Evolutionary conservation across 1,284 basidiomycete genomes (phyloP), one percentile per base, ranked within the genome.

Genomic region (Termitomyces sp.): DNA sequence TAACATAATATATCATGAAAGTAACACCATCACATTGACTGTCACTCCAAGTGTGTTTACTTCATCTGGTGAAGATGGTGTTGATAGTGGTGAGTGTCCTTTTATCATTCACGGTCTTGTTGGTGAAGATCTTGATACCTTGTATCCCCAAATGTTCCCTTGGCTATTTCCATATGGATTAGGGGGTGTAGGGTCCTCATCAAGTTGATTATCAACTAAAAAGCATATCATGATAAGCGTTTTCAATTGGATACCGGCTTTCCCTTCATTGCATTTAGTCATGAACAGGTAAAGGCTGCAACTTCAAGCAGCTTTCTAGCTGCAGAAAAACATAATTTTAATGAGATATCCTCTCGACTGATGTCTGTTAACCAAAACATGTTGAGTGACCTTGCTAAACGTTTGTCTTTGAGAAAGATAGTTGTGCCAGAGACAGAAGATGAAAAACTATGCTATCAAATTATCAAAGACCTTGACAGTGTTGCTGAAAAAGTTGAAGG

Each of bases 201-300:
- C 21, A 5, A 24, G 21, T 24, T 5, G 21, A 24, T 24, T 24
- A 24, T 46, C 45, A 1, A 5, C 8, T 4, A 16, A 8, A 21
- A 2, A 10, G 1, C 45, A 46, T 11, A 73, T 52, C 61, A 70
- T 58, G 70, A 75, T 48, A 71, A 71, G 45, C 42, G 66, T 2
- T 75, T 75, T 57, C 72, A 75, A 46, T 46, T 37, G 1, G 72
- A 74, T 42, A 38, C 57, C 1, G 53, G 59, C 2, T 75, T 75
- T 59, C 63, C 68, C 0, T 62, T 76, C 18, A 61, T 74, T 5
- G 66, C 68, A 0, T 72, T 76, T 47, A 74, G 70, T 59, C 72
- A 75, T 49, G 50, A 66, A 21, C 70, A 72, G 51, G 67, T 76
- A 3, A 69, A 66, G 41, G 44, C 57, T 1, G 56, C 60, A 18